Base-by-base conservation (phyloP, 768 basidiomycete species). In the Omphalotus guepiniiformis region DNA sequence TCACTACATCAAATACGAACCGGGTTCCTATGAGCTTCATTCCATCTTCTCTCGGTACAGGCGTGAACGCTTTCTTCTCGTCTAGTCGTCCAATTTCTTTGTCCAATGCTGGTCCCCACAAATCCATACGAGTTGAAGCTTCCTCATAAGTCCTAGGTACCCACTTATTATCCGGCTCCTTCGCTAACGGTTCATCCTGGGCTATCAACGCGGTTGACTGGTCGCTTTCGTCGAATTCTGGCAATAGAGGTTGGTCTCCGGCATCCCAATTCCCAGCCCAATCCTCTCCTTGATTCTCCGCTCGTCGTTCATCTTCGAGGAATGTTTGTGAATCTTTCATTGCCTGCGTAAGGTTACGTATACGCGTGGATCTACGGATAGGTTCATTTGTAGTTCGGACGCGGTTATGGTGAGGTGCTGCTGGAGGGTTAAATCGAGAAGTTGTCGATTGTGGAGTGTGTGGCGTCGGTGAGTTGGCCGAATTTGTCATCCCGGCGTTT, bases 1-100 rank as follows among this genome's bases (percentile, higher is more conserved):
- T 13, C 27, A 26, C 37, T 19, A 49, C 21, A 26, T 43, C 41
- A 16, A 42, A 49, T 4, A 49, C 48, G 16, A 34, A 42, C 28
- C 25, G 25, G 5, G 41, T 42, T 18, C 28, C 25, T 4, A 49
- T 49, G 3, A 42, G 11, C 28, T 49, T 42, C 18, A 22, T 35
- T 11, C 39, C 36, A 15, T 42, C 25, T 19, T 34, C 34, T 1
- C n/a, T 13, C 11, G 21, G 28, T 11, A 49, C 48, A 9, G 40
- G 23, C 3, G 40, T 29, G 34, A 34, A 49, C 4, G 37, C 48
- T 19, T 42, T 35, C 11, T 40, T 41, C n/a, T 7, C 25, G 34
- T 27, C 18, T 6, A 49, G 26, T n/a, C 29, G 23, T 4, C 27
- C 40, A 22, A 39, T 32, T 34, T 49, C 48, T 12, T 15, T 26